phyloP scores from a whole-genome alignment of 768 basidiomycete genomes.

The Mycena rebaudengoi region DNA sequence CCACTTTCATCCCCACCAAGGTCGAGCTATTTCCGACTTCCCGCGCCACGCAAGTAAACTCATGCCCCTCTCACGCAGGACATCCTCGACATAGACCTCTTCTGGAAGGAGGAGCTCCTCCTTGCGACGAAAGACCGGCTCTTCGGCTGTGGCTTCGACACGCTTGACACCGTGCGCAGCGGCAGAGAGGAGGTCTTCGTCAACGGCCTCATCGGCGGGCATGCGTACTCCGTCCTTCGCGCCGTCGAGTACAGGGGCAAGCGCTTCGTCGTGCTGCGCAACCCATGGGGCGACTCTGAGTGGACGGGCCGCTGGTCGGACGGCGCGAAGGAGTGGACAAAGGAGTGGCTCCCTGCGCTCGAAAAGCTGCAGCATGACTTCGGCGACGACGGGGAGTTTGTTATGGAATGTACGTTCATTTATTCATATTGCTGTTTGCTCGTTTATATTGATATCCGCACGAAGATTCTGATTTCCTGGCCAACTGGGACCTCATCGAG shows the following conservation, averaged over 20 bases:
- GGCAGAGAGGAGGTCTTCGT: slow-evolving; percentile 37
- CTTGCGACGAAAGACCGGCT: slow-evolving; percentile 60
- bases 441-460: not conserved
- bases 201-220: slow-evolving; percentile 49
- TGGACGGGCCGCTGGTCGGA: slow-evolving; percentile 62
- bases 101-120: slow-evolving; percentile 63
- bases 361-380: slow-evolving; percentile 50
- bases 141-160: slow-evolving; percentile 60
- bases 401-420: slow-evolving; percentile 54
- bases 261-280: slow-evolving; percentile 57
- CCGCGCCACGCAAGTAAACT: not conserved
- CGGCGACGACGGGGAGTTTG: slow-evolving; percentile 58
- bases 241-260: slow-evolving; percentile 55
- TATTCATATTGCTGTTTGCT: not conserved
- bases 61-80: slow-evolving; percentile 35
- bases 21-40: slow-evolving; percentile 26
- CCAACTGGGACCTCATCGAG: slow-evolving; percentile 54
- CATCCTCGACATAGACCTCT: slow-evolving; percentile 57
- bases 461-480: slow-evolving; percentile 52
- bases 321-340: slow-evolving; percentile 59
- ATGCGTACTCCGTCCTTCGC: slow-evolving; percentile 58
- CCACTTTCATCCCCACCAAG: slow-evolving; percentile 52
- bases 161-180: slow-evolving; percentile 42
- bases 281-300: slow-evolving; percentile 59
- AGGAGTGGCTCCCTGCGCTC: slow-evolving; percentile 53